These are phyloP conservation scores for Centaurea solstitialis DNA, from an alignment of 129 eudicot genomes.

Conservation along the genomic window DNA sequence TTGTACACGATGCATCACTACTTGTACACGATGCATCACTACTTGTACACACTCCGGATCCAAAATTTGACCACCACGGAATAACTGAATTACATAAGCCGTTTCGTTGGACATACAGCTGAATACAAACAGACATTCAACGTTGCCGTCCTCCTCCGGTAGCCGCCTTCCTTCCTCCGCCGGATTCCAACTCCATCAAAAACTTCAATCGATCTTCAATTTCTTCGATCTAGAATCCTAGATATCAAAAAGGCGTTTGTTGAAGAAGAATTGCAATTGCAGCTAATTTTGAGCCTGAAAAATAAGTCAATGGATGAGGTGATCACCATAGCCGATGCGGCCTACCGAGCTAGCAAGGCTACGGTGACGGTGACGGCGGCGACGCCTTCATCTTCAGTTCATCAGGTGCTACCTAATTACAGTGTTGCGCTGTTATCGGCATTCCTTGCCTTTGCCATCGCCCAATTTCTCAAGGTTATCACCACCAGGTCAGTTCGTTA, in stretches of 20 bases:
- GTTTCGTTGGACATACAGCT: not conserved
- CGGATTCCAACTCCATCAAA: not conserved
- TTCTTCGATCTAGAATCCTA: not conserved
- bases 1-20: constrained; percentile 32
- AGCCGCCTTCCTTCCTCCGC: constrained; percentile 8
- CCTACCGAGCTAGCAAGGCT: constrained; percentile 32
- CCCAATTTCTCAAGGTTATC: constrained; percentile 61
- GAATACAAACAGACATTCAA: not conserved
- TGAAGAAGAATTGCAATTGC: not conserved
- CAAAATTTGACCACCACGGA: not conserved
- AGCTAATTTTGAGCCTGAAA: not conserved
- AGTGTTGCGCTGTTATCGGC: constrained; percentile 55
- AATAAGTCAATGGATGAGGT: constrained; percentile 44
- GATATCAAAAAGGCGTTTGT: not conserved
- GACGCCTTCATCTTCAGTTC: constrained; percentile 37
- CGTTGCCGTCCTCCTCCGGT: too few relatives aligned
- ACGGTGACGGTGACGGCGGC: constrained; percentile 19
- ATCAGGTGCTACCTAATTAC: constrained; percentile 24
- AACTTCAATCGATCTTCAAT: not conserved
- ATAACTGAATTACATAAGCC: not conserved
- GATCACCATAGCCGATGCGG: constrained; percentile 50
- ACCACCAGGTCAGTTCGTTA: constrained; percentile 55
- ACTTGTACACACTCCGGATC: constrained; percentile 4
- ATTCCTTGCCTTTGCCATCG: constrained; percentile 55
- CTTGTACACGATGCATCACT: constrained; percentile 24